Evolutionary conservation across 2,329 filamentous ascomycete genomes (phyloP), one percentile per base, ranked within the genome.

Genomic region (Purpureocillium lavendulum): DNA sequence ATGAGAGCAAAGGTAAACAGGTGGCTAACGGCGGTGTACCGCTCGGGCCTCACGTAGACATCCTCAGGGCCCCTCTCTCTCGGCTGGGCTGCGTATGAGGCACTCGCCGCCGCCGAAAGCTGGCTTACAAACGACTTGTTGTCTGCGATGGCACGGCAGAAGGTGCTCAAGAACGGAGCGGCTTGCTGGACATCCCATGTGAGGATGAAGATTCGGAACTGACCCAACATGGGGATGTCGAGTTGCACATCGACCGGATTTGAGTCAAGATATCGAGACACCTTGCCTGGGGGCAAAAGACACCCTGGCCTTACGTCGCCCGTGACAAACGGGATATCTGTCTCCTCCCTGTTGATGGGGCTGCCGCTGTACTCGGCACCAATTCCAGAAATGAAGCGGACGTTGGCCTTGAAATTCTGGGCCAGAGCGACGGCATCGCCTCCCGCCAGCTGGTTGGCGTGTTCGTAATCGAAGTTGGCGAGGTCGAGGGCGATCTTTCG

Each of bases 201-300:
- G 44, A 89, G 73, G 44, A 88, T 71, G 57, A 84, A 87, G 34
- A 87, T 73, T 36, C 82, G 74, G 65, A 88, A 89, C 53, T 89
- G 84, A 18, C 84, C 80, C 6, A 88, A 66, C 59, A 87, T 75
- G 2, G 84, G 84, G 33, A 88, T 84, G 52, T 88, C 84, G 6
- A 87, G 75, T 55, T 89, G 82, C 21, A 88, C 65, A 49, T 88
- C 80, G 32, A 89, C 77, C 0, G 84, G 84, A 50, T 88, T 89
- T 4, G 83, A 80, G 58, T 89, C 84, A 38, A 87, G 74, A 54
- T 82, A 87, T 21, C 84, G 73, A 1, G 81, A 84, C 14, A 82
- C 82, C 58, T 77, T 83, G 31, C 80, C 80, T 3, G 84, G 84
- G 3, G 79, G 73, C 18, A 84, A 66, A 16, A 75, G 62, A 36